Percentiles rank a stretch among this genome's conserved stretches.
These are phyloP conservation scores for Volvariella volvacea DNA, from an alignment of 1,284 basidiomycete genomes.

Conservation along the genomic window DNA sequence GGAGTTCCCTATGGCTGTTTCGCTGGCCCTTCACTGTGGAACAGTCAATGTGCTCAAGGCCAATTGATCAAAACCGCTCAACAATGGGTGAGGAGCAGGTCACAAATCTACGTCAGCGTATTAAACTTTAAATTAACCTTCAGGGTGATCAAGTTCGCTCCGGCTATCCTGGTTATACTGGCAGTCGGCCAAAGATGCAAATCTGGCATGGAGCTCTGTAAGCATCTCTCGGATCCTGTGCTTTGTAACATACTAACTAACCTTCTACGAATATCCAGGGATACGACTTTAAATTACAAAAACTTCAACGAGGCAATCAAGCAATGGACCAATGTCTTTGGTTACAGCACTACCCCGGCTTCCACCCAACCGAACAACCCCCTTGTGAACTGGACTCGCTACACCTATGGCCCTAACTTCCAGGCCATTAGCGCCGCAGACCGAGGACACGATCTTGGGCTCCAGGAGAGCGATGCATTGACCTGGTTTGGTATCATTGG, in stretches of 20 bases:
- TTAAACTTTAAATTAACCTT: conserved; percentile 5
- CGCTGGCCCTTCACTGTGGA: conserved; percentile 40
- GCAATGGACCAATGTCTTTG: conserved; percentile 43
- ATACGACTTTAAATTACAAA: conserved; percentile 41
- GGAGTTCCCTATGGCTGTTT: conserved; percentile 55
- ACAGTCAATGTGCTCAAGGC: conserved; percentile 38
- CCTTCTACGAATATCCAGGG: conserved; percentile 17
- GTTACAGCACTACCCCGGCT: conserved; percentile 30
- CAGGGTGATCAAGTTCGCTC: conserved; percentile 37
- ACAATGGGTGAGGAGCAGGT: conserved; percentile 37
- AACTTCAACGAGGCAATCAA: conserved; percentile 47
- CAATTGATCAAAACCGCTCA: conserved; percentile 36
- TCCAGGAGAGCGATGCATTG: conserved; percentile 29
- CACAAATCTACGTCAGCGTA: conserved; percentile 2
- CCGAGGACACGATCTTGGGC: conserved; percentile 38
- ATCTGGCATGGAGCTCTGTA: conserved; percentile 50
- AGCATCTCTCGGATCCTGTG: conserved; percentile 15
- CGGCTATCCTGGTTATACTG: conserved; percentile 46
- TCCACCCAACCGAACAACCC: conserved; percentile 31
- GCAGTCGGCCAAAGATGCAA: conserved; percentile 44
- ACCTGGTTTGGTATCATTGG: conserved; percentile 29
- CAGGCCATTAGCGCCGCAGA: conserved; percentile 36
- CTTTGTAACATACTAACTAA: too few species aligned
- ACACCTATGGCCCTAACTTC: conserved; percentile 39
- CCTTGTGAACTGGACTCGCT: conserved; percentile 33